phyloP scores from a whole-genome alignment of 2,329 filamentous ascomycete genomes.

The Calonectria pauciramosa region DNA sequence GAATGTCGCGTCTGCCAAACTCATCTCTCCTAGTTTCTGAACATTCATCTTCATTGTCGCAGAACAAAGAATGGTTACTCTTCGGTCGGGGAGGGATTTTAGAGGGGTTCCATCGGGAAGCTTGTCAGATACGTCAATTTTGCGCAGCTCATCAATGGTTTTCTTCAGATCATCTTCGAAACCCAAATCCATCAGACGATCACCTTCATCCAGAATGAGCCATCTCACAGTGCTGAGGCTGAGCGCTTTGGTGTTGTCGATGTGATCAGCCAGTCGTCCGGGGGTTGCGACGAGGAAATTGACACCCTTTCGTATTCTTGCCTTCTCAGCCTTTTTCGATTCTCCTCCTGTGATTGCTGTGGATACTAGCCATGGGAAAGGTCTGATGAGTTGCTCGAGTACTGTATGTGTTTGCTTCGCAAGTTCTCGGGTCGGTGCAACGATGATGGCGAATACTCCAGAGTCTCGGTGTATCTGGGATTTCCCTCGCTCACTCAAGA shows the following conservation, averaged over 20 bases:
- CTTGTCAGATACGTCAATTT: slow-evolving; percentile 70
- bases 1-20: slow-evolving; percentile 91
- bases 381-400: slow-evolving; percentile 86
- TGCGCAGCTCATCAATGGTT: slow-evolving; percentile 84
- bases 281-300: slow-evolving; percentile 98
- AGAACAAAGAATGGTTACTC: slow-evolving; percentile 92
- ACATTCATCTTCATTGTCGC: slow-evolving; percentile 99
- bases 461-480: slow-evolving; percentile 83
- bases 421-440: slow-evolving; percentile 93
- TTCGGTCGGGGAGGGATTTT: slow-evolving; percentile 78
- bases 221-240: slow-evolving; percentile 92
- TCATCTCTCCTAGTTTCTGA: slow-evolving; percentile 93
- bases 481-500: slow-evolving; percentile 73
- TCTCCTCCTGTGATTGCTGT: slow-evolving; percentile 83
- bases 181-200: slow-evolving; percentile 97
- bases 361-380: slow-evolving; percentile 93
- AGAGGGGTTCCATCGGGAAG: slow-evolving; percentile 71
- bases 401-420: slow-evolving; percentile 94
- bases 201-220: slow-evolving; percentile 95
- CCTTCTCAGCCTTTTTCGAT: slow-evolving; percentile 86
- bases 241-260: slow-evolving; percentile 91
- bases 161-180: slow-evolving; percentile 95
- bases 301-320: slow-evolving; percentile 90
- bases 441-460: slow-evolving; percentile 92
- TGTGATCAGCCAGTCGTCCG: slow-evolving; percentile 89